Conservation (phyloP, 2,329 filamentous ascomycete genomes). For the Helicocarpus griseus region DNA sequence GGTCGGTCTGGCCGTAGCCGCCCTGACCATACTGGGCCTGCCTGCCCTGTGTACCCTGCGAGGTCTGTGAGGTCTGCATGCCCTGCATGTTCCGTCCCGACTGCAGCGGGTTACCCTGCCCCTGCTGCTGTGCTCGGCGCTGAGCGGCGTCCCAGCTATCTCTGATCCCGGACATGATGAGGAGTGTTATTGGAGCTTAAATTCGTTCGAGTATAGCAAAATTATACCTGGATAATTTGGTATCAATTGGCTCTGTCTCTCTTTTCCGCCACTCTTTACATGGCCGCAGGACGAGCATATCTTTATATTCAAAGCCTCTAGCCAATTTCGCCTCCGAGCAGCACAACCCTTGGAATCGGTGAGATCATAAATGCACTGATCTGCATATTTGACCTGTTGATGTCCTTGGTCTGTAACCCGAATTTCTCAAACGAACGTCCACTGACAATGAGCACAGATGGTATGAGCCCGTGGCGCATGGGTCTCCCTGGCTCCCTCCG, state of each 20-base stretch:
- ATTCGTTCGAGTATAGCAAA: not conserved
- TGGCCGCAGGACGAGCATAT: not conserved
- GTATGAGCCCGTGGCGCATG: too few species aligned
- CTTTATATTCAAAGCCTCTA: not conserved
- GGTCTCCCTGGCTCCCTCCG: too few species aligned
- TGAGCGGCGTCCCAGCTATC: constrained; percentile 6
- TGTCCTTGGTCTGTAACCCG: not conserved
- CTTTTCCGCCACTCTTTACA: too few species aligned
- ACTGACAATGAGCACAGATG: too few species aligned
- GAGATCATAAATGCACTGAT: not conserved
- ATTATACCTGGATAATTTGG: not conserved
- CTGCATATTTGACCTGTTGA: not conserved
- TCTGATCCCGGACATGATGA: constrained; percentile 9
- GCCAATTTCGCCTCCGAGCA: not conserved
- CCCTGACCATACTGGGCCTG: not conserved
- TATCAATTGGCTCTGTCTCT: too few species aligned
- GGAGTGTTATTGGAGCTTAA: not conserved
- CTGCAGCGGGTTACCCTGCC: not conserved
- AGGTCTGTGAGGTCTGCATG: not conserved
- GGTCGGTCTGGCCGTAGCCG: not conserved
- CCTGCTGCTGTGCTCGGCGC: not conserved
- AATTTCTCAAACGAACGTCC: not conserved
- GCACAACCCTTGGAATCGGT: not conserved
- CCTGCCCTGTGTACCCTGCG: not conserved
- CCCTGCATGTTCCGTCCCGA: not conserved